Evolutionary conservation across 108 stramenopile species (phyloP).

Genomic region (Pseudonitzschia multiseries): DNA sequence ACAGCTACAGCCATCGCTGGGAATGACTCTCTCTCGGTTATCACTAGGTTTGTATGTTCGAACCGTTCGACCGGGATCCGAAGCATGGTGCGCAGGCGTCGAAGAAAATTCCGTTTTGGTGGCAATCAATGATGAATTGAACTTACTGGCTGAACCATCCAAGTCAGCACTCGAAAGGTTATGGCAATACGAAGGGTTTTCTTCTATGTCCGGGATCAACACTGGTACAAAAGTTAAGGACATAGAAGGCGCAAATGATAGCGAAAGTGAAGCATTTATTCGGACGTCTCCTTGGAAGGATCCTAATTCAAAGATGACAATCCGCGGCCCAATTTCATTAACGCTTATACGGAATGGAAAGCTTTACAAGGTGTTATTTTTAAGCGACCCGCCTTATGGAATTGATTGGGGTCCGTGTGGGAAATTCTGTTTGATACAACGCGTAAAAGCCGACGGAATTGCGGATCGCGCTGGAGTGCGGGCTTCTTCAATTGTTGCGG

Average conservation of each 20-base stretch:
- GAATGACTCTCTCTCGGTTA: constrained; percentile 65
- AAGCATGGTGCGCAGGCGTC: constrained; percentile 66
- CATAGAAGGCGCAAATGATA: background rate
- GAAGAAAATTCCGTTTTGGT: constrained; percentile 55
- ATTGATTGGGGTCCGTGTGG: constrained; percentile 84
- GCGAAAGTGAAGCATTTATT: background rate
- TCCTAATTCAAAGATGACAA: constrained; percentile 8
- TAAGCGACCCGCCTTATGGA: constrained; percentile 57
- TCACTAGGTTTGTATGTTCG: constrained; percentile 71
- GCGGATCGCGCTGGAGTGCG: constrained; percentile 52
- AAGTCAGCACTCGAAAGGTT: constrained; percentile 71
- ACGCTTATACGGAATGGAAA: constrained; percentile 51
- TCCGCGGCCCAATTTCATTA: constrained; percentile 42
- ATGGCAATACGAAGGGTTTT: constrained; percentile 76
- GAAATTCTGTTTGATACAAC: constrained; percentile 73
- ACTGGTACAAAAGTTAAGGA: background rate
- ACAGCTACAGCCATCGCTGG: constrained; percentile 33
- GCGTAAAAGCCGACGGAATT: constrained; percentile 14
- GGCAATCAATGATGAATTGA: constrained; percentile 59
- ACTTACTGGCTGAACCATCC: constrained; percentile 69
- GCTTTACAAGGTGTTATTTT: constrained; percentile 50
- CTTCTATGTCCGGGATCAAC: background rate
- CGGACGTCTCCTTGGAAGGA: background rate
- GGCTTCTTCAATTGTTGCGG: constrained; percentile 58
- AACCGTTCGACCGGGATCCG: constrained; percentile 37